Evolutionary conservation across 257 asterid species (phyloP), one percentile per base, ranked within the genome.

Genomic region (Gentiana macrophylla): DNA sequence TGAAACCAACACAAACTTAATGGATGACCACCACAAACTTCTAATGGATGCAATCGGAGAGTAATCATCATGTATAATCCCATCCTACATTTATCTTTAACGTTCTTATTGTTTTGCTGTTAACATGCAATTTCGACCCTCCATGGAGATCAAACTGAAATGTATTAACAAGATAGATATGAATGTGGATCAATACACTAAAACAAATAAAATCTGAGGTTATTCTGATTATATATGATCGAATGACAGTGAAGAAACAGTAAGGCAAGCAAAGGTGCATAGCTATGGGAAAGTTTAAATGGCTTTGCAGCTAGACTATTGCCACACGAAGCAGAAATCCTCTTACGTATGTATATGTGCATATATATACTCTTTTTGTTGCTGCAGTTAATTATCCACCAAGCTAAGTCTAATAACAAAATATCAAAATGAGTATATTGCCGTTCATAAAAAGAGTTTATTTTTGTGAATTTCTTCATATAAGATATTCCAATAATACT

Each of bases 231-330:
- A 35, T 45, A 2, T 38, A 1, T 32, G 8, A 7, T 12, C 46
- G 11, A 55, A 43, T 66, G 66, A 32, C 82, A 88, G 97, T 64
- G 85, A 75, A 61, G 11, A 2, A 8, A 32, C 64, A 51, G 95
- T 86, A 11, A 77, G 79, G 66, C 66, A 59, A 37, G 74, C 80
- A 24, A 82, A 66, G 77, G 67, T 85, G 60, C 58, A 82, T 53
- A 85, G 90, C 77, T 88, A 79, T 37, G 78, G 76, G 47, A 68
- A 65, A 88, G 95, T 71, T 84, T 88, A 70, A 82, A 88, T 44
- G 97, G 82, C 5, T 88, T 88, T 33, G 94, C 72, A 1, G 97
- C 97, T 1, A 71, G 72, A 33, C 63, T 85, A 13, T 65, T 79
- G 65, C 91, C 95, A 2, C 79, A 55, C 56, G 95, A 88, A 79